These are phyloP conservation scores for Tulasnella sp. DNA, from an alignment of 768 basidiomycete genomes.

Conservation along the genomic window DNA sequence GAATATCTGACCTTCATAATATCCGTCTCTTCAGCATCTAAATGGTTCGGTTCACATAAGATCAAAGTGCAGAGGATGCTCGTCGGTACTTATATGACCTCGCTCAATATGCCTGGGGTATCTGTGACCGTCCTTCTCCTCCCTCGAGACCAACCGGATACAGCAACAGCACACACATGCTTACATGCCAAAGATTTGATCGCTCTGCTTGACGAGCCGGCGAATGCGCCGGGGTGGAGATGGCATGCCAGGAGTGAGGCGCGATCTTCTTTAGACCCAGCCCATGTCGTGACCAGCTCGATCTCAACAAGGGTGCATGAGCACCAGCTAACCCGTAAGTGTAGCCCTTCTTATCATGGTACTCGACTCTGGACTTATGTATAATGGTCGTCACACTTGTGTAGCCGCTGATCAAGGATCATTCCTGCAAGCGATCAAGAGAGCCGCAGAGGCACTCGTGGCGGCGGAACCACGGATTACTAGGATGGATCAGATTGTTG, in stretches of 20 bases:
- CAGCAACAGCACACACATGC: slow-evolving; percentile 25
- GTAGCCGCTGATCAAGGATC: slow-evolving; percentile 35
- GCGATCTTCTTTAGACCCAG: not conserved
- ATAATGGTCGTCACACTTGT: slow-evolving; percentile 18
- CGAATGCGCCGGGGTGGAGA: slow-evolving; percentile 75
- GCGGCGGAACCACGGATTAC: slow-evolving; percentile 84
- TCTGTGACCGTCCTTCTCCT: slow-evolving; percentile 74
- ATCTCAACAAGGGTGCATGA: not conserved
- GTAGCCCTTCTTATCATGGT: not conserved
- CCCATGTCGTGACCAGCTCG: too few relatives aligned
- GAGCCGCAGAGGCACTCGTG: slow-evolving; percentile 57
- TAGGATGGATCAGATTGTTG: slow-evolving; percentile 79
- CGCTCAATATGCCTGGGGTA: slow-evolving; percentile 88
- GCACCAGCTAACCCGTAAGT: not conserved
- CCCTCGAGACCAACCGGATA: slow-evolving; percentile 37
- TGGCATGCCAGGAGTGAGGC: slow-evolving; percentile 47
- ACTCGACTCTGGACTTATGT: not conserved
- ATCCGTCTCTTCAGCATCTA: slow-evolving; percentile 18
- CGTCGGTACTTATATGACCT: slow-evolving; percentile 84
- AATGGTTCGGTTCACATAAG: slow-evolving; percentile 23
- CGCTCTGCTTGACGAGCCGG: slow-evolving; percentile 56
- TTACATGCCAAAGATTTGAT: slow-evolving; percentile 37
- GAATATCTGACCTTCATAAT: not conserved
- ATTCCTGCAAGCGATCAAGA: slow-evolving; percentile 46
- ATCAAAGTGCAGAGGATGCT: slow-evolving; percentile 54